Evolutionary conservation across 768 basidiomycete genomes (phyloP).

Genomic region (Tubosaeta sp.): DNA sequence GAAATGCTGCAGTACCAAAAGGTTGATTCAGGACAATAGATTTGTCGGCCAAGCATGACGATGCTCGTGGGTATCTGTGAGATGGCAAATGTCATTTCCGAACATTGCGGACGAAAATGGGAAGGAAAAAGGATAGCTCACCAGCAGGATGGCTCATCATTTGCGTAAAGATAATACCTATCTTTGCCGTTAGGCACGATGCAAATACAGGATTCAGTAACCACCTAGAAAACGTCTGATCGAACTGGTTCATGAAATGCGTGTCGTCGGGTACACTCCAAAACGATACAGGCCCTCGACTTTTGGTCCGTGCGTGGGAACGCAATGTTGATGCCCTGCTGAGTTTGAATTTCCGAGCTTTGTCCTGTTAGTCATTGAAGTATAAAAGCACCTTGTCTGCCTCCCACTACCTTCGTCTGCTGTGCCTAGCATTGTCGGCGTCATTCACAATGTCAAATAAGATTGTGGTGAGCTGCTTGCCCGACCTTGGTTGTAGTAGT

Average conservation of each 20-base stretch:
- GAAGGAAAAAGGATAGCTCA: neutral
- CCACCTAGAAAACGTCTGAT: too few species aligned
- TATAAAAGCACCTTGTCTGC: slow-evolving; percentile 37
- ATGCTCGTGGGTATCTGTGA: neutral
- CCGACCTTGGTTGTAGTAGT: slow-evolving; percentile 55
- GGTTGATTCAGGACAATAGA: neutral
- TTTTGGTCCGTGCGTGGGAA: slow-evolving; percentile 51
- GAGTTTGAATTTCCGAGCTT: slow-evolving; percentile 41
- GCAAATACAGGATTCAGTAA: neutral
- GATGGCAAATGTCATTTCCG: neutral
- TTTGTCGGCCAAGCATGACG: neutral
- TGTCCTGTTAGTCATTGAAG: slow-evolving; percentile 34
- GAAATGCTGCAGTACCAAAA: neutral
- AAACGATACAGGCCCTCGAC: too few species aligned
- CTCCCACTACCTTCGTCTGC: slow-evolving; percentile 33
- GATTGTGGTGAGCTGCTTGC: slow-evolving; percentile 93
- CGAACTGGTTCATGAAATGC: too few species aligned
- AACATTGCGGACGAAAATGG: neutral
- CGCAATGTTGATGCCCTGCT: slow-evolving; percentile 22
- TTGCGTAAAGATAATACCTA: neutral
- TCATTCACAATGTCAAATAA: slow-evolving; percentile 83
- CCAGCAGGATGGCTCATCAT: neutral
- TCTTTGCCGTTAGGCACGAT: neutral
- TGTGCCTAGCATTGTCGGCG: slow-evolving; percentile 26
- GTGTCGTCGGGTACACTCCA: too few species aligned